These are phyloP conservation scores for Xylaria arbuscula DNA, from an alignment of 2,329 filamentous ascomycete species.

Conservation along the genomic window DNA sequence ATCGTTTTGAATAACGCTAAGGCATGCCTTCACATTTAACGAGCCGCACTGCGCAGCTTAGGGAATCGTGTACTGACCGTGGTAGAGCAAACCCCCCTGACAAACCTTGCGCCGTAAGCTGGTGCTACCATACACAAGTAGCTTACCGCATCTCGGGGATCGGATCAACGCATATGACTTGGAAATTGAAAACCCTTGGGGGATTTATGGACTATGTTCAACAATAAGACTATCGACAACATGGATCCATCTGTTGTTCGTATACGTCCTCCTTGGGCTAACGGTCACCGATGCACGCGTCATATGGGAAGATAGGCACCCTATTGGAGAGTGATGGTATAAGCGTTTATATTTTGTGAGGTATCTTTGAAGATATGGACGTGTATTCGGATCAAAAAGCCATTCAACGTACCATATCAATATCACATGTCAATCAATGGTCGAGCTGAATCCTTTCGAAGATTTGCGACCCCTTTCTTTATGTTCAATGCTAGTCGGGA, in stretches of 20 bases:
- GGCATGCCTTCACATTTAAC: neutral
- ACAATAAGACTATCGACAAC: neutral
- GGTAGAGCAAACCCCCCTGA: neutral
- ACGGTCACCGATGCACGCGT: neutral
- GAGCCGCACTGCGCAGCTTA: neutral
- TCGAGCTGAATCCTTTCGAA: neutral
- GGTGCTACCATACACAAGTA: neutral
- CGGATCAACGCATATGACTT: neutral
- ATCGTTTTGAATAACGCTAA: neutral
- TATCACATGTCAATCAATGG: neutral
- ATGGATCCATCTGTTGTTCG: neutral
- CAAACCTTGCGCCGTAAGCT: neutral
- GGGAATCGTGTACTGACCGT: too few species aligned
- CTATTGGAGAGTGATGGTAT: neutral
- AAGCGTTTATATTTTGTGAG: neutral
- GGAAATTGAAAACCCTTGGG: neutral
- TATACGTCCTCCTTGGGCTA: neutral
- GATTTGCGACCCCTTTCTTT: neutral
- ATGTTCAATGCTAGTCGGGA: neutral
- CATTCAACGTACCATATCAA: neutral
- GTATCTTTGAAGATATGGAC: neutral
- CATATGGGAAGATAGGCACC: neutral
- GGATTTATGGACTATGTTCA: neutral
- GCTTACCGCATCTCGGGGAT: conserved; percentile 4
- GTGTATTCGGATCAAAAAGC: neutral